A percentile compares a stretch with the other conserved stretches of the same genome.
These are phyloP conservation scores for Erigeron canadensis DNA, from an alignment of 129 eudicot genomes.

Conservation along the genomic window DNA sequence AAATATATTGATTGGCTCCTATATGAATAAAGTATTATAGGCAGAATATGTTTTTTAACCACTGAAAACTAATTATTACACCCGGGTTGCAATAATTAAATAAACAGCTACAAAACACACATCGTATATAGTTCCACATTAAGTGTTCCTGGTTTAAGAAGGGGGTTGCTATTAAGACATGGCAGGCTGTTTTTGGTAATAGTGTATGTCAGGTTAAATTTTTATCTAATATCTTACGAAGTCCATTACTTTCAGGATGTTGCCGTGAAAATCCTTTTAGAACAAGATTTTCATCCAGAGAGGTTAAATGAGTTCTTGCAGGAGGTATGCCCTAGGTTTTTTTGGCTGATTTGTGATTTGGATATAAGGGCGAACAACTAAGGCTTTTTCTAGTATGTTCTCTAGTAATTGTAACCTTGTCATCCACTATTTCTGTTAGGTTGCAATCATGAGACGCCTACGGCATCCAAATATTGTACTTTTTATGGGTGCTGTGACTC, in stretches of 20 bases:
- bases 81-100: too few relatives aligned
- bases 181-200: neutral
- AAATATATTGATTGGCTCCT: too few relatives aligned
- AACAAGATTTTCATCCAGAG: slow-evolving; percentile 80
- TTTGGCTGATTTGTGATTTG: neutral
- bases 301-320: slow-evolving; percentile 65
- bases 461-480: slow-evolving; percentile 91
- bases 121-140: neutral
- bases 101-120: neutral
- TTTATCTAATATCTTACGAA: slow-evolving; percentile 14
- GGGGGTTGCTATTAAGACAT: neutral
- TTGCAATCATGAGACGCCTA: slow-evolving; percentile 77
- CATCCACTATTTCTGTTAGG: slow-evolving; percentile 39
- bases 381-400: neutral
- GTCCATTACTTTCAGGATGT: slow-evolving; percentile 58
- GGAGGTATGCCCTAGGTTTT: slow-evolving; percentile 43
- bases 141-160: neutral
- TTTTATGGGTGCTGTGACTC: slow-evolving; percentile 88
- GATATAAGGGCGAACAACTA: neutral
- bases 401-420: slow-evolving; percentile 24
- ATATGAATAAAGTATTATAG: too few relatives aligned
- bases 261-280: slow-evolving; percentile 89
- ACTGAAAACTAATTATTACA: too few relatives aligned
- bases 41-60: too few relatives aligned
- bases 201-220: slow-evolving; percentile 7